Percentiles rank a stretch among this genome's conserved stretches.
phyloP scores from a whole-genome alignment of 2,329 filamentous ascomycete species.

The Fusarium sacchari region DNA sequence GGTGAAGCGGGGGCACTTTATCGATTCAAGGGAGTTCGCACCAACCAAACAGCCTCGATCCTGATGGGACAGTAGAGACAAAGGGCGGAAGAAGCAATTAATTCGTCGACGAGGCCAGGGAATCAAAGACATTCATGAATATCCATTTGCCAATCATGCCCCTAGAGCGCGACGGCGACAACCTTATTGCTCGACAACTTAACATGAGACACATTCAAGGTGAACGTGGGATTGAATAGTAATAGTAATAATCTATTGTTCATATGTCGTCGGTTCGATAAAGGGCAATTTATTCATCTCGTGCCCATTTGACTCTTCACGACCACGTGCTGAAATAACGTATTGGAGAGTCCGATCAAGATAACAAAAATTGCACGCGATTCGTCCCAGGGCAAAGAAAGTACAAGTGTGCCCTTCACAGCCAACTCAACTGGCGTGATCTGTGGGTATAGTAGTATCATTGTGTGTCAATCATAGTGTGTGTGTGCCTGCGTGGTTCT shows the following conservation, averaged over 20 bases:
- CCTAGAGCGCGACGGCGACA: neutral
- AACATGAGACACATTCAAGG: conserved; percentile 2
- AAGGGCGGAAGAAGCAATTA: conserved; percentile 33
- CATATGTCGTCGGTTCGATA: conserved; percentile 4
- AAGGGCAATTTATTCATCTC: conserved; percentile 11
- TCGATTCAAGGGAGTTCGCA: conserved; percentile 23
- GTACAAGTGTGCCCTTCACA: conserved; percentile 30
- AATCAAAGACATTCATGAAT: conserved; percentile 14
- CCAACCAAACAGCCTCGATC: conserved; percentile 11
- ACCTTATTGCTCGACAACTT: neutral
- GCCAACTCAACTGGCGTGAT: conserved; percentile 32
- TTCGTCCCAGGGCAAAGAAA: conserved; percentile 26
- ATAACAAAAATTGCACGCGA: conserved; percentile 19
- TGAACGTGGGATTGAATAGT: neutral
- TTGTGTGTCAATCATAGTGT: conserved; percentile 13
- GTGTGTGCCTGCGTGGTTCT: conserved; percentile 20
- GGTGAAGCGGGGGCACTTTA: conserved; percentile 23
- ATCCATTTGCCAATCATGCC: conserved; percentile 3
- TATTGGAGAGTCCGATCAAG: neutral
- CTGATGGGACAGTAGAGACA: conserved; percentile 13
- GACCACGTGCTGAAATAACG: conserved; percentile 6
- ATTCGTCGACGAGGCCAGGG: conserved; percentile 4
- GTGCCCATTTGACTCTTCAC: conserved; percentile 3
- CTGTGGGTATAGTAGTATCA: conserved; percentile 18
- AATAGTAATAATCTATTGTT: neutral